Evolutionary conservation across 192 early-diverging fungal species (phyloP).

Genomic region (Spinellus fusiger): DNA sequence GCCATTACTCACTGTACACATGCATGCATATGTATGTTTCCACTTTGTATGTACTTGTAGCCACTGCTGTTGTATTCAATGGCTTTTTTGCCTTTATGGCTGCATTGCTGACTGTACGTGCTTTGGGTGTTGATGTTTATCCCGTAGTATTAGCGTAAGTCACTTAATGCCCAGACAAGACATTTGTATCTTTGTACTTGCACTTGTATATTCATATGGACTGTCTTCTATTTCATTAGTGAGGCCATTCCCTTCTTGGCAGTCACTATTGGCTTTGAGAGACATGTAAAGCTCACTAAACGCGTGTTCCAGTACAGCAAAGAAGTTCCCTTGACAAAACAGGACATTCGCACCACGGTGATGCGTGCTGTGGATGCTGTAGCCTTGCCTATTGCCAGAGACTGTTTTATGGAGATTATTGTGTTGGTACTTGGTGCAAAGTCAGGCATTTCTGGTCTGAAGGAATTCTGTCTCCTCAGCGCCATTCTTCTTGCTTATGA

Average conservation of each 20-base stretch:
- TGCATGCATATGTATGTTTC: neutral
- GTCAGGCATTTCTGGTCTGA: slow-evolving; percentile 67
- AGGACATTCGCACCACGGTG: slow-evolving; percentile 58
- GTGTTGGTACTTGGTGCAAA: slow-evolving; percentile 73
- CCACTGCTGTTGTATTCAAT: slow-evolving; percentile 61
- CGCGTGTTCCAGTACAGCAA: slow-evolving; percentile 60
- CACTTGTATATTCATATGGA: neutral
- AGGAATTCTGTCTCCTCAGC: slow-evolving; percentile 78
- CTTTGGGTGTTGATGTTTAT: slow-evolving; percentile 63
- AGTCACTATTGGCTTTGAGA: slow-evolving; percentile 88
- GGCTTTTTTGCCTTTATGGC: slow-evolving; percentile 75
- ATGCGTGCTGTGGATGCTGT: slow-evolving; percentile 59
- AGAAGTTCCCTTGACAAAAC: slow-evolving; percentile 19
- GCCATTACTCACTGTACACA: neutral
- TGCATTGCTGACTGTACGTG: slow-evolving; percentile 62
- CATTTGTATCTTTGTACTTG: neutral
- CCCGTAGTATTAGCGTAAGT: slow-evolving; percentile 55
- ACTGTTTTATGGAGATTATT: slow-evolving; percentile 79
- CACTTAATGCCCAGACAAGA: neutral
- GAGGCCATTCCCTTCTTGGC: slow-evolving; percentile 91
- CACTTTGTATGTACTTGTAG: slow-evolving; percentile 22
- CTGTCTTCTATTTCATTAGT: slow-evolving; percentile 18
- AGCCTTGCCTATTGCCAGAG: slow-evolving; percentile 56
- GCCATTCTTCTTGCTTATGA: slow-evolving; percentile 80
- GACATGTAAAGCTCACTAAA: slow-evolving; percentile 76